Evolutionary conservation across 768 basidiomycete genomes (phyloP).

Genomic region (Leccinum truebloodii): DNA sequence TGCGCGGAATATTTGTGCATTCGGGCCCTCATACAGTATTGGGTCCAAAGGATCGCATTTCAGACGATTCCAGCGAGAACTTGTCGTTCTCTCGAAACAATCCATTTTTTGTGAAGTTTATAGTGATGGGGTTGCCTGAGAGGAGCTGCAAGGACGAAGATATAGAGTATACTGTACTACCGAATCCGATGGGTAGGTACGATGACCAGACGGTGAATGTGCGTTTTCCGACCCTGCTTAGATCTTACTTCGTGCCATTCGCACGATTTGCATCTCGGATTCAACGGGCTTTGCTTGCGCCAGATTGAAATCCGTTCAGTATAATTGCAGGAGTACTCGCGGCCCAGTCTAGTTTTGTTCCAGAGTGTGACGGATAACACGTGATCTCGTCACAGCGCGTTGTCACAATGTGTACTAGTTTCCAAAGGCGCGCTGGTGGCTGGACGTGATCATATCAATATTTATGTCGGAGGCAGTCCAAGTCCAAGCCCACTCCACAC

Average conservation of each 20-base stretch:
- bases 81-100: conserved; percentile 40
- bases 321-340: too few species aligned
- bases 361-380: conserved; percentile 6
- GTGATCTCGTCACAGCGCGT: conserved; percentile 26
- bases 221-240: too few species aligned
- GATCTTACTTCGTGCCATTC: too few species aligned
- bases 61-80: neutral
- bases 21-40: too few species aligned
- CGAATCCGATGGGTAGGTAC: conserved; percentile 59
- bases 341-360: too few species aligned
- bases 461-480: conserved; percentile 5
- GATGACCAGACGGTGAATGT: conserved; percentile 2
- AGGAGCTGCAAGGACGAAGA: conserved; percentile 42
- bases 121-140: conserved; percentile 15
- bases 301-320: too few species aligned
- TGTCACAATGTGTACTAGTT: conserved; percentile 22
- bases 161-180: conserved; percentile 57
- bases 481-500: neutral
- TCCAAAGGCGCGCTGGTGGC: neutral
- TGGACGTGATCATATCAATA: conserved; percentile 3
- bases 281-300: too few species aligned
- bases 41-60: too few species aligned
- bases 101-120: conserved; percentile 52
- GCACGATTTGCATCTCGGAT: too few species aligned
- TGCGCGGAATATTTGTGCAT: too few species aligned